Evolutionary conservation across 441 rosid species (phyloP).

Genomic region (Sinapis alba): DNA sequence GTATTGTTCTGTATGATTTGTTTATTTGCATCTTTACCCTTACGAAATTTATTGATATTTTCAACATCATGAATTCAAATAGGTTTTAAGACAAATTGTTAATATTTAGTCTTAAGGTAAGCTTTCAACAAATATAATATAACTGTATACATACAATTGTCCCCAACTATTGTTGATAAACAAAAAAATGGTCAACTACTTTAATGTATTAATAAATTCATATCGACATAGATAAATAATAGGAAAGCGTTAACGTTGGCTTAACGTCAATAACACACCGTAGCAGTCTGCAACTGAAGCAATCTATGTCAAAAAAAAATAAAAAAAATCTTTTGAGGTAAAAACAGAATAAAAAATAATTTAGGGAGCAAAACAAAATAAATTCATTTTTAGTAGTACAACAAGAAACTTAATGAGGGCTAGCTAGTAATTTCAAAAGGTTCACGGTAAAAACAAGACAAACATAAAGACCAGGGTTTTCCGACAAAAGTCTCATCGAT

Average conservation of each 20-base stretch:
- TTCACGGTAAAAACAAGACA: neutral
- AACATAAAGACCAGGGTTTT: conserved; percentile 33
- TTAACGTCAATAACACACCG: conserved; percentile 37
- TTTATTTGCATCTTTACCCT: neutral
- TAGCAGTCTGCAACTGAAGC: conserved; percentile 36
- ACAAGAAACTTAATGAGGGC: neutral
- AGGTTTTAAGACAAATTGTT: no score
- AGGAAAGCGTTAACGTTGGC: conserved; percentile 36
- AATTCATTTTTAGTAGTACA: neutral
- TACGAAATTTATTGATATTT: neutral
- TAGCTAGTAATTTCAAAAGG: neutral
- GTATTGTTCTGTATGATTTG: neutral
- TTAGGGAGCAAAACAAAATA: neutral
- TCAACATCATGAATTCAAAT: neutral
- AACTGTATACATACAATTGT: no score
- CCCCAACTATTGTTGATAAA: no score
- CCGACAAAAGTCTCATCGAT: conserved; percentile 42
- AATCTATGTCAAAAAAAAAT: conserved; percentile 23
- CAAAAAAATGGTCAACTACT: conserved; percentile 9
- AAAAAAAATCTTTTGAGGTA: neutral
- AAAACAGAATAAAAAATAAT: neutral
- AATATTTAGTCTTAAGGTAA: no score
- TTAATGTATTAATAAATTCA: neutral
- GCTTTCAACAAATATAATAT: no score
- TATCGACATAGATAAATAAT: neutral